Conservation (phyloP, 1,284 basidiomycete species). For the Irpex rosettiformis region DNA sequence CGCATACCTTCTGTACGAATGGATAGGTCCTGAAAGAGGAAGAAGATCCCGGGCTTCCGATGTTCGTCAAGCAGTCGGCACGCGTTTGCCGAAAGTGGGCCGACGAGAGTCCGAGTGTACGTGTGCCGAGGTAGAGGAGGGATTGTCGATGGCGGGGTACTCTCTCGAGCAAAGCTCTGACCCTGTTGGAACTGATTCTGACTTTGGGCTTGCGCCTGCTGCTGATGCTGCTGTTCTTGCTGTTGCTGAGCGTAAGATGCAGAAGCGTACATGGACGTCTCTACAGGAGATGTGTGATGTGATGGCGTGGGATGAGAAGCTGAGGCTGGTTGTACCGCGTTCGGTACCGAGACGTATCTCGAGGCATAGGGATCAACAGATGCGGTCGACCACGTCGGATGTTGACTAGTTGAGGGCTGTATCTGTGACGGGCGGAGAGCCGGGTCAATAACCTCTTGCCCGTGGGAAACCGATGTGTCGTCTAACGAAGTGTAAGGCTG, state of each 20-base stretch:
- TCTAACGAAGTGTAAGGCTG: constrained; percentile 30
- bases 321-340: constrained; percentile 1
- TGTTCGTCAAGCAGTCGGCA: constrained; percentile 80
- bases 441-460: constrained; percentile 22
- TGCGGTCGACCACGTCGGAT: constrained; percentile 10
- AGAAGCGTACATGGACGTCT: constrained; percentile 34
- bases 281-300: constrained; percentile 21
- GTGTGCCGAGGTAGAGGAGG: constrained; percentile 55
- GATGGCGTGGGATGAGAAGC: constrained; percentile 6
- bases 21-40: constrained; percentile 85
- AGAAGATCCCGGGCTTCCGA: constrained; percentile 81
- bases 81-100: constrained; percentile 81
- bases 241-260: constrained; percentile 33
- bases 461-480: constrained; percentile 21
- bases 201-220: constrained; percentile 16
- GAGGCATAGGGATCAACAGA: constrained; percentile 12
- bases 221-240: constrained; percentile 21
- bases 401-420: constrained; percentile 12
- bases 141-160: constrained; percentile 31
- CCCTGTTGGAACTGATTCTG: constrained; percentile 27
- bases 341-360: constrained; percentile 10
- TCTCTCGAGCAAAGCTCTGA: constrained; percentile 28
- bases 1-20: constrained; percentile 77
- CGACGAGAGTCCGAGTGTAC: constrained; percentile 85
- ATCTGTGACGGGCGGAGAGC: constrained; percentile 28